Conservation (phyloP, 495 filamentous ascomycete species). For the Podospora didyma region DNA sequence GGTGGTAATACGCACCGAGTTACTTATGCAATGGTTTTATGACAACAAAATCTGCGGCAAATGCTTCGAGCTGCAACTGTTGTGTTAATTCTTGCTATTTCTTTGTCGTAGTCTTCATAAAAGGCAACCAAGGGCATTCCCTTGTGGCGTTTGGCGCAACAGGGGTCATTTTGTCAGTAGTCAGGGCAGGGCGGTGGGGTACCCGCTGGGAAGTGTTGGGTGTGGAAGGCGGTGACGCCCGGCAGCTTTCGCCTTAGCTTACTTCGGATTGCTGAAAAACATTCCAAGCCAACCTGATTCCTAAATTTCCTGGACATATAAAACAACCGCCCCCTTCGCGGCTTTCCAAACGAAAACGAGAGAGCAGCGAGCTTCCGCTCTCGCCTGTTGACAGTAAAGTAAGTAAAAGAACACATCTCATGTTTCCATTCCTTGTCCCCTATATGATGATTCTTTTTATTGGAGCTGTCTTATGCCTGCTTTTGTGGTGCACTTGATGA, state of each 20-base stretch:
- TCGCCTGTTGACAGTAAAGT: slow-evolving; percentile 1
- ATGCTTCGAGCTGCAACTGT: too few relatives aligned
- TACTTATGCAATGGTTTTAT: too few relatives aligned
- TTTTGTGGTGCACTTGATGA: slow-evolving; percentile 42
- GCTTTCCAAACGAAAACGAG: slow-evolving; percentile 1
- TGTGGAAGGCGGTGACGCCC: background rate
- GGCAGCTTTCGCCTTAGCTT: background rate
- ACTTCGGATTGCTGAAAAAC: background rate
- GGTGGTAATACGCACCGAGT: too few relatives aligned
- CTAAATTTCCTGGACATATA: background rate
- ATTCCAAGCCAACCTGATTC: background rate
- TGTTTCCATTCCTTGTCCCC: slow-evolving; percentile 1
- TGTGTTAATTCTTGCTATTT: too few relatives aligned
- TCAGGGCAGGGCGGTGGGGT: background rate
- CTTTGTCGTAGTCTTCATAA: too few relatives aligned
- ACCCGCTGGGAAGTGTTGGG: background rate
- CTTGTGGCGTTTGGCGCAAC: too few relatives aligned
- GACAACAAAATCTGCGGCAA: too few relatives aligned
- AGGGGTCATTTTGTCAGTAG: too few relatives aligned
- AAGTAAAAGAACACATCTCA: slow-evolving; percentile 1
- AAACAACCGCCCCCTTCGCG: background rate
- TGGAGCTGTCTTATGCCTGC: slow-evolving; percentile 93
- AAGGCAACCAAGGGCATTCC: too few relatives aligned
- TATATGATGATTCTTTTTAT: slow-evolving; percentile 61
- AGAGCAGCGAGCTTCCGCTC: slow-evolving; percentile 3